phyloP scores from a whole-genome alignment of 169 alveolate genomes.

The Eimeria acervulina region DNA sequence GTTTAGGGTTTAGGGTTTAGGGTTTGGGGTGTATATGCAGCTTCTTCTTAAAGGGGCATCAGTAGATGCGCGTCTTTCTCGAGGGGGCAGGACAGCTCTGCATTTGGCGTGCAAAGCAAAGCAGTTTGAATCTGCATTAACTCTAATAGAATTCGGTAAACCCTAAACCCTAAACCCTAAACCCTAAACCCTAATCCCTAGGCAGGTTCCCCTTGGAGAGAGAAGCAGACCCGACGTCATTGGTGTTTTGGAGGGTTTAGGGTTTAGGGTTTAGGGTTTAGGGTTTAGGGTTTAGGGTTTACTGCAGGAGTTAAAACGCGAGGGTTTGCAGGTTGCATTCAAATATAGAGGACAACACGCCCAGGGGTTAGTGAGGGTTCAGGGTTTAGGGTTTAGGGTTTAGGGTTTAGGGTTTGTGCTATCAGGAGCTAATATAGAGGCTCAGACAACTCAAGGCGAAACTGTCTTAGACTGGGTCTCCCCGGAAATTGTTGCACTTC shows the following conservation, averaged over 20 bases:
- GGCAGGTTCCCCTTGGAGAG: background rate
- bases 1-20: conserved; percentile 44
- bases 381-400: conserved; percentile 13
- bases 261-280: conserved; percentile 10
- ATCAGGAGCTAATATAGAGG: background rate
- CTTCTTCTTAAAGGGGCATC: background rate
- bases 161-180: conserved; percentile 28
- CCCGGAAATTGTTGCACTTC: background rate
- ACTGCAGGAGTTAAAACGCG: too few relatives aligned
- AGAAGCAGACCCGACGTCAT: too few relatives aligned
- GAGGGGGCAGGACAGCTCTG: background rate
- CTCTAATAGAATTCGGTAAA: background rate
- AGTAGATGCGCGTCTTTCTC: background rate
- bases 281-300: conserved; percentile 26
- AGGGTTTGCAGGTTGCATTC: background rate
- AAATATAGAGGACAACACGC: background rate
- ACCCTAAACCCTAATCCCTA: conserved; percentile 20
- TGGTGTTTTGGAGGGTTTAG: background rate
- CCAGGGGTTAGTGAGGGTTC: background rate
- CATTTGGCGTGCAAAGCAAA: background rate
- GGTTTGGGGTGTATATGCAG: conserved; percentile 11
- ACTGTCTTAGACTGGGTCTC: background rate
- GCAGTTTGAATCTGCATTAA: background rate
- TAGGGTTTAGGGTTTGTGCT: background rate
- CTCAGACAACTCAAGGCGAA: background rate